Conservation (phyloP, 495 filamentous ascomycete genomes). For the Rostrohypoxylon terebratum region DNA sequence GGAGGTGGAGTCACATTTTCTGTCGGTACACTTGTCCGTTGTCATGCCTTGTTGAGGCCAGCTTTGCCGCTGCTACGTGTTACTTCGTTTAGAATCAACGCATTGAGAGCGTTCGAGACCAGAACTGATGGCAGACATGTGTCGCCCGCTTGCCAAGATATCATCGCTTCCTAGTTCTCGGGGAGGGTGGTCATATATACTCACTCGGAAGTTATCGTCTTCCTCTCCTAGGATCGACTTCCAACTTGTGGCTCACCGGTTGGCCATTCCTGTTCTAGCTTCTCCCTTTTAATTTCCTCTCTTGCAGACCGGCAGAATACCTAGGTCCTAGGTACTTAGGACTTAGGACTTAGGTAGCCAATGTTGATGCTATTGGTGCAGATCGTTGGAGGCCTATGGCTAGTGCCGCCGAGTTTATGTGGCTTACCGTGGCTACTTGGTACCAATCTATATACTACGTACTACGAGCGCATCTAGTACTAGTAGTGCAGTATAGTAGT, state of each 20-base stretch:
- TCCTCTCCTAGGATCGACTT: neutral
- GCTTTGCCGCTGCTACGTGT: neutral
- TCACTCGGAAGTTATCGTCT: neutral
- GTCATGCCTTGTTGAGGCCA: neutral
- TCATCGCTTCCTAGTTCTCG: neutral
- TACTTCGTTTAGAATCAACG: neutral
- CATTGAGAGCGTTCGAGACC: neutral
- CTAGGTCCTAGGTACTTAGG: no score
- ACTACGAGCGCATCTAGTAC: neutral
- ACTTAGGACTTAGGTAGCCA: no score
- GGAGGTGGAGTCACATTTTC: conserved; percentile 8
- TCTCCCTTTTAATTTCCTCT: neutral
- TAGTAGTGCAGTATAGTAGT: neutral
- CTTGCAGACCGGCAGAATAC: neutral
- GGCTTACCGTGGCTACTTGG: neutral
- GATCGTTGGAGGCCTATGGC: neutral
- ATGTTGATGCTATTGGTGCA: neutral
- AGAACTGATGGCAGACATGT: neutral
- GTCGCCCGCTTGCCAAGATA: neutral
- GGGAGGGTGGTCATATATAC: neutral
- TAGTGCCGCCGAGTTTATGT: neutral
- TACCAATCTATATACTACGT: no score
- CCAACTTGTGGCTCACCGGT: neutral
- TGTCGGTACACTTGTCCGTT: neutral
- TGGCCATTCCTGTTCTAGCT: neutral